Percentiles rank a stretch among this genome's conserved stretches.
Conservation (phyloP, 257 asterid genomes). For the Petunia secreta region DNA sequence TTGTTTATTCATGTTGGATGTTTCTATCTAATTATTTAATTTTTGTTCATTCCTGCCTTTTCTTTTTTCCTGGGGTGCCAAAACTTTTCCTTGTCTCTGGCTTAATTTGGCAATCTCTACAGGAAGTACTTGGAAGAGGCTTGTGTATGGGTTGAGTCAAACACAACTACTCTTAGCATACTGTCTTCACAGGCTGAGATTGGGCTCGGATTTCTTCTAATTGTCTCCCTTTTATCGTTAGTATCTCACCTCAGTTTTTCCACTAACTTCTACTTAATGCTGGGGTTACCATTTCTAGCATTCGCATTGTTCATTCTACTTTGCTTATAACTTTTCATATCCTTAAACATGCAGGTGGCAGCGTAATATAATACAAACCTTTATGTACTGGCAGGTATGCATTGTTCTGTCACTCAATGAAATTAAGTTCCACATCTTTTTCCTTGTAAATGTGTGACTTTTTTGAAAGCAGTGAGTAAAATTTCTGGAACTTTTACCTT, state of each 20-base stretch:
- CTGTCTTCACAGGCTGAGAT: slow-evolving; percentile 91
- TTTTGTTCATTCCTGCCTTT: not conserved
- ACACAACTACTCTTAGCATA: slow-evolving; percentile 72
- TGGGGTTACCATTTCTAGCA: slow-evolving; percentile 43
- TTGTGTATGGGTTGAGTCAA: slow-evolving; percentile 96
- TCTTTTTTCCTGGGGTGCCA: not conserved
- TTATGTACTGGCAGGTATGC: slow-evolving; percentile 94
- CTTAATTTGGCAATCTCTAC: slow-evolving; percentile 39
- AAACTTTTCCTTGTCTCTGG: not conserved
- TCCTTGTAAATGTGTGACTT: slow-evolving; percentile 19
- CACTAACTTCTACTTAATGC: slow-evolving; percentile 69
- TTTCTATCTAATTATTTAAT: not conserved
- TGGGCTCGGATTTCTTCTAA: slow-evolving; percentile 18
- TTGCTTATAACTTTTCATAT: slow-evolving; percentile 23
- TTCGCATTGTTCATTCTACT: not conserved
- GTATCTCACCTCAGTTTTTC: slow-evolving; percentile 26
- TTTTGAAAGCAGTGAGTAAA: not conserved
- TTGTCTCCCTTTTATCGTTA: slow-evolving; percentile 21
- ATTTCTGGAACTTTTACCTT: not conserved
- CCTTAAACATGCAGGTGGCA: slow-evolving; percentile 73
- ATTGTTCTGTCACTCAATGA: slow-evolving; percentile 18
- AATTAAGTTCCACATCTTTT: not conserved
- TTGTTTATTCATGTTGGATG: not conserved
- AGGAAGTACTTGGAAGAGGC: slow-evolving; percentile 92
- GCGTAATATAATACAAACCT: slow-evolving; percentile 80